Base-by-base conservation (phyloP, 305 asterid species). In the Fraxinus xanthoxyloides region DNA sequence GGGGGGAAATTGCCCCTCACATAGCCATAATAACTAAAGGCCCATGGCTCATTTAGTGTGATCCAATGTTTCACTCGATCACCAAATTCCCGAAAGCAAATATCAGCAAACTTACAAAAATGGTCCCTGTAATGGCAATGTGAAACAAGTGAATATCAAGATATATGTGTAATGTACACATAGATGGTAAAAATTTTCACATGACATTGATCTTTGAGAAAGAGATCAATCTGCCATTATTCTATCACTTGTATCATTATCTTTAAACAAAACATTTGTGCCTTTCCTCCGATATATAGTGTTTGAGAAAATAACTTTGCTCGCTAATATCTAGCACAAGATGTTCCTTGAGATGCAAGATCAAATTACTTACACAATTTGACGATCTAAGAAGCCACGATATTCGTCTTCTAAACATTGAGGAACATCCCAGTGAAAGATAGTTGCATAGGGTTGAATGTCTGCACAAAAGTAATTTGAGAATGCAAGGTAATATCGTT, bases 351-450 rank as follows among this genome's bases (percentile, higher is more conserved):
- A 2, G 26, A 59, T 5, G 30, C 30, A 59, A 59, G 69, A 21
- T 59, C 3, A 0, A 59, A 26, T 59, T 59, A 24, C 72, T 63
- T 24, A 63, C 72, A 63, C 34, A 63, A 24, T 63, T 63, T 8
- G 5, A 3, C 23, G 1, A 24, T 75, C 31, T 17, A 82, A 10
- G 48, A 77, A 82, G 12, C 85, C 48, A 40, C 4, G 15, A 40
- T 10, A 2, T 40, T 40, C 85, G 13, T 81, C 26, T 76, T 85
- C 78, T 38, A 85, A 38, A 0, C 24, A 7, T 70, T 81, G n/a
- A 43, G 82, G 85, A 72, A 78, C 76, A 78, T 83, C 85, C 75
- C 81, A 83, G 26, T 83, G 77, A 10, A 78, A 78, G 65, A 83
- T 43, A 21, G 85, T 83, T 17, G 69, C 85, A 7, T 67, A 78